phyloP scores from a whole-genome alignment of 2,329 filamentous ascomycete species.

The Fusarium keratoplasticum region DNA sequence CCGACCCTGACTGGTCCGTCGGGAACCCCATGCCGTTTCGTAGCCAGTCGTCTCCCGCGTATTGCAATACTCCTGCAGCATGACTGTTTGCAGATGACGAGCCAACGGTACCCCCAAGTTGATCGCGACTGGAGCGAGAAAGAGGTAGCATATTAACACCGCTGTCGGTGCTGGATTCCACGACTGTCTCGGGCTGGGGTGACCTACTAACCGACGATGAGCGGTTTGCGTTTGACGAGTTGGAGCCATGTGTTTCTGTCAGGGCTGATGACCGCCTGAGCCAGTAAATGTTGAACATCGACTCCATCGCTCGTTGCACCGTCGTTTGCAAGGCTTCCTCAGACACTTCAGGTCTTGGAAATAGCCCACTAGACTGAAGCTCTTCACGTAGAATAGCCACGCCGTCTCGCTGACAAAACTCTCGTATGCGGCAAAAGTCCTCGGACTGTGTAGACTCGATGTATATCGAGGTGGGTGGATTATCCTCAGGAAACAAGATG shows the following conservation, averaged over 20 bases:
- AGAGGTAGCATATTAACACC: background rate
- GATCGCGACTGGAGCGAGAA: background rate
- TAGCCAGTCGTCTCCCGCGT: no score
- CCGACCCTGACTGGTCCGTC: no score
- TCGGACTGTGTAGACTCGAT: background rate
- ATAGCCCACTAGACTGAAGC: background rate
- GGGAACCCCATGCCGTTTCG: no score
- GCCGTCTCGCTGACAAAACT: background rate
- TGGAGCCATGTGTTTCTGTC: background rate
- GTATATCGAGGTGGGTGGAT: background rate
- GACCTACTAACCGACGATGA: background rate
- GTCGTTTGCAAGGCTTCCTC: background rate
- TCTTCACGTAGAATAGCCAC: background rate
- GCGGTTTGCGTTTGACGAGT: background rate
- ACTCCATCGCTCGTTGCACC: background rate
- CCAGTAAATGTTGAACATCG: background rate
- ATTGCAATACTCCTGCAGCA: no score
- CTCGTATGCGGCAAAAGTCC: background rate
- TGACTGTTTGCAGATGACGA: no score
- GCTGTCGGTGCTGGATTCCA: background rate
- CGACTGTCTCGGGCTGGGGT: background rate
- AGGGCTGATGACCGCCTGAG: background rate
- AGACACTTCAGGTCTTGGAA: background rate
- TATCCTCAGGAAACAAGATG: background rate
- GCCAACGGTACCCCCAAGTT: background rate